Evolutionary conservation across 2,329 filamentous ascomycete species (phyloP).

Genomic region (Fusarium penzigii): DNA sequence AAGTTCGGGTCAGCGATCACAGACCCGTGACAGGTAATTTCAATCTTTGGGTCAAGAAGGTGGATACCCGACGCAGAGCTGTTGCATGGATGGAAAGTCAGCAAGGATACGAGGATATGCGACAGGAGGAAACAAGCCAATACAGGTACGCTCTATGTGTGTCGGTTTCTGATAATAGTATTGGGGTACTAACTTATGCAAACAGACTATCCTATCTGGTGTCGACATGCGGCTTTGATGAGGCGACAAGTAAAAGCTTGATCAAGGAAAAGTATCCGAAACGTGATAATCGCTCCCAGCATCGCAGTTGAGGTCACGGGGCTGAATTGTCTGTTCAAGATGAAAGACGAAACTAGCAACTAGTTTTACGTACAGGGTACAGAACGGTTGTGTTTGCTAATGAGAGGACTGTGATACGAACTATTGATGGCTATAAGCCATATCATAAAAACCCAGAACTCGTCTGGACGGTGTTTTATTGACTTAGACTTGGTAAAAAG

Average conservation of each 20-base stretch:
- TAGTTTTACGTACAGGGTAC: too few species aligned
- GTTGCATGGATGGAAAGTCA: conserved; percentile 72
- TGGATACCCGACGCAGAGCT: conserved; percentile 67
- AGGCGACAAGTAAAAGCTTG: conserved; percentile 49
- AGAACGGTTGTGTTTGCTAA: neutral
- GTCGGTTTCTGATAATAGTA: too few species aligned
- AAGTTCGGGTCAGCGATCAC: conserved; percentile 89
- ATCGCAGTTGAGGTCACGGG: conserved; percentile 18
- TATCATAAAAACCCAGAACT: neutral
- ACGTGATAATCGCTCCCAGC: conserved; percentile 29
- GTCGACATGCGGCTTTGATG: conserved; percentile 55
- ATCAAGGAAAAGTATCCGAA: conserved; percentile 43
- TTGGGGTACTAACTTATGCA: conserved; percentile 22
- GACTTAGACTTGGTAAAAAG: neutral
- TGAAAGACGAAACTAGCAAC: too few species aligned
- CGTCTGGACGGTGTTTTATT: neutral
- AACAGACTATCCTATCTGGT: conserved; percentile 52
- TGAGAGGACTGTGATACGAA: neutral
- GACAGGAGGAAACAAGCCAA: conserved; percentile 65
- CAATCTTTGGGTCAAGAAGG: conserved; percentile 79
- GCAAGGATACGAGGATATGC: conserved; percentile 72
- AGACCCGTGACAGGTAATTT: conserved; percentile 87
- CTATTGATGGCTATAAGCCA: neutral
- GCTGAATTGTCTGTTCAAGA: neutral
- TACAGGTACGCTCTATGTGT: conserved; percentile 67